These are phyloP conservation scores for Trebouxia sp. DNA, from an alignment of 139 green algal species.

Conservation along the genomic window DNA sequence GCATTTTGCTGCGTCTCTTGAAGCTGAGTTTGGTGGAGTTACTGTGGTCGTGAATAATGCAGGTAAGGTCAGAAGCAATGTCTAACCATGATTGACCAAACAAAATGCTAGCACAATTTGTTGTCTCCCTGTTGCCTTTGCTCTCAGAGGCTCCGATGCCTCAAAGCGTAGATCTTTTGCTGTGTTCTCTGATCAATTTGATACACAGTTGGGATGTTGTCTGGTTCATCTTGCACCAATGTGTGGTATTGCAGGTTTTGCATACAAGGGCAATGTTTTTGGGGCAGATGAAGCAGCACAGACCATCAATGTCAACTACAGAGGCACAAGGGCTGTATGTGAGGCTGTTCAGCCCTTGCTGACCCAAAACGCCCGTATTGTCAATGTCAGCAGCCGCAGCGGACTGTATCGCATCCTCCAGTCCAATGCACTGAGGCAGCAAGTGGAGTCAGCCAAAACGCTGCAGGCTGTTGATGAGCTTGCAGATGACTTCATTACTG, in stretches of 20 bases:
- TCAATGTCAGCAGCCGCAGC: conserved; percentile 51
- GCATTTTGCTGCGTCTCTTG: conserved; percentile 51
- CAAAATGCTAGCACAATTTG: too few species aligned
- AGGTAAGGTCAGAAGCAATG: background rate
- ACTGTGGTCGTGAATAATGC: conserved; percentile 38
- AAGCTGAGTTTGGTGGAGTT: conserved; percentile 31
- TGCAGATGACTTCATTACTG: conserved; percentile 47
- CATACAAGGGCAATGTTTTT: conserved; percentile 74
- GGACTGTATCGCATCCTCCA: background rate
- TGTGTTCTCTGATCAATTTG: too few species aligned
- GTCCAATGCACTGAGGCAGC: background rate
- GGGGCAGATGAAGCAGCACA: conserved; percentile 58
- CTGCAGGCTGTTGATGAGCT: conserved; percentile 47
- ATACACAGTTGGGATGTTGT: too few species aligned
- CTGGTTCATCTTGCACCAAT: too few species aligned
- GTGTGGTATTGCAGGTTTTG: conserved; percentile 56
- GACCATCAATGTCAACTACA: conserved; percentile 57
- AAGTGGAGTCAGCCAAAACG: conserved; percentile 35
- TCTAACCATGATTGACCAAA: too few species aligned
- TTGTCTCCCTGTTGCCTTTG: too few species aligned
- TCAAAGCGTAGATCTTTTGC: too few species aligned
- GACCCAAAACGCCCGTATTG: conserved; percentile 41
- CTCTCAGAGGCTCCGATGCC: too few species aligned
- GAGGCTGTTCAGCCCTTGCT: conserved; percentile 52
- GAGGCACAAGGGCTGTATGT: conserved; percentile 41